phyloP scores from a whole-genome alignment of 1,139 yeast species.

The Suhomyces yuchorum region DNA sequence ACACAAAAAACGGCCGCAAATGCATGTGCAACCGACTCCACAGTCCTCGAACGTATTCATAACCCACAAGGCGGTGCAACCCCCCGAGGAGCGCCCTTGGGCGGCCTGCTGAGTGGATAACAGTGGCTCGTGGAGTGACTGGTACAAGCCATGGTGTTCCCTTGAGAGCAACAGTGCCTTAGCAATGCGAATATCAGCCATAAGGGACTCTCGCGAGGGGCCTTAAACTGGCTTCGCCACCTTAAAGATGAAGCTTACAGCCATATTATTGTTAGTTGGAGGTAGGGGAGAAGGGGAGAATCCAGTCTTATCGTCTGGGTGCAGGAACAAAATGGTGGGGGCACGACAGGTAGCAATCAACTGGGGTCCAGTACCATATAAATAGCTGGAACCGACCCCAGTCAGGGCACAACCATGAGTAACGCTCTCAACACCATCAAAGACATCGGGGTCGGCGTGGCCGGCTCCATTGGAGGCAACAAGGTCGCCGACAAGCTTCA shows the following conservation, averaged over 20 bases:
- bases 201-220: too few species aligned
- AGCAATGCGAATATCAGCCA: too few species aligned
- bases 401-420: conserved; percentile 5
- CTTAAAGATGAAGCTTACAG: too few species aligned
- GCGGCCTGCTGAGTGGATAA: not conserved
- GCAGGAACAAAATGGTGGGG: too few species aligned
- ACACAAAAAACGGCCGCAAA: not conserved
- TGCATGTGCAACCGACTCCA: not conserved
- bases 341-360: conserved; percentile 1
- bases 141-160: too few species aligned
- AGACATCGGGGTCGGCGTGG: conserved; percentile 33
- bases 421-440: conserved; percentile 27
- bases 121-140: not conserved
- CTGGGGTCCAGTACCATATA: not conserved
- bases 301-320: too few species aligned
- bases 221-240: too few species aligned
- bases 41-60: not conserved
- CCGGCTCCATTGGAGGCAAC: conserved; percentile 36
- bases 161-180: too few species aligned
- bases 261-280: too few species aligned
- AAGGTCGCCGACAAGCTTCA: conserved; percentile 39
- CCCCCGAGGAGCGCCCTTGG: not conserved
- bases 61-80: not conserved
- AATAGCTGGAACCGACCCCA: not conserved
- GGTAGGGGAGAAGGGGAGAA: too few species aligned